phyloP scores from a whole-genome alignment of 2,329 filamentous ascomycete genomes.

The Diaporthe longicolla region DNA sequence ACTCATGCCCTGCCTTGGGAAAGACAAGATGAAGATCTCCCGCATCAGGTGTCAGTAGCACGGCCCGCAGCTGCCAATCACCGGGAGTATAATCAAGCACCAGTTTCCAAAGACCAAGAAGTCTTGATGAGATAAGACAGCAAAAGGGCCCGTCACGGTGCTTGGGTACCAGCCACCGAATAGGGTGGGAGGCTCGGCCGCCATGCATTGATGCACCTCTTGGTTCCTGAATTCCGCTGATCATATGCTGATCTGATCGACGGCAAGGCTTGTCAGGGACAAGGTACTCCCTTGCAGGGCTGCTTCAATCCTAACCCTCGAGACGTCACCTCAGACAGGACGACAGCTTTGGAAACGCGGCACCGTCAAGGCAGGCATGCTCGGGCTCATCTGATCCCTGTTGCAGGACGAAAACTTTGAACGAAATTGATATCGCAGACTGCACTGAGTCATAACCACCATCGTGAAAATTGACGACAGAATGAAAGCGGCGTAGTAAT shows the following conservation, averaged over 20 bases:
- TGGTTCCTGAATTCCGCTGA: neutral
- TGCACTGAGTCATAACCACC: neutral
- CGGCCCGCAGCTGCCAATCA: neutral
- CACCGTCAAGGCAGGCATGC: neutral
- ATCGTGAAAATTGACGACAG: neutral
- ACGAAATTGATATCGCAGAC: neutral
- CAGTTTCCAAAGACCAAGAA: neutral
- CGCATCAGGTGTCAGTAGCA: conserved; percentile 1
- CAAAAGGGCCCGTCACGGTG: neutral
- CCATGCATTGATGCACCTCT: neutral
- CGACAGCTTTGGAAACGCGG: conserved; percentile 27
- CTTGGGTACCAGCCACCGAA: neutral
- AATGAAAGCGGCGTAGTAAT: no score
- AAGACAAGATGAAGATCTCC: neutral
- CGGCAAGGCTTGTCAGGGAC: neutral
- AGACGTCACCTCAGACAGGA: conserved; percentile 35
- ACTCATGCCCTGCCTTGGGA: neutral
- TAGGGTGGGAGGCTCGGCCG: neutral
- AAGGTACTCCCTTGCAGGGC: conserved; percentile 2
- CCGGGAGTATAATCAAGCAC: no score
- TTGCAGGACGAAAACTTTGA: neutral
- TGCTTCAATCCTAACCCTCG: conserved; percentile 33
- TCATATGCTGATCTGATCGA: conserved; percentile 32
- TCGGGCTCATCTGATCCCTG: neutral
- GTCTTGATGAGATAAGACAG: neutral